Conservation (phyloP, 1,139 yeast species). For the Trichomonascaceae sp. region DNA sequence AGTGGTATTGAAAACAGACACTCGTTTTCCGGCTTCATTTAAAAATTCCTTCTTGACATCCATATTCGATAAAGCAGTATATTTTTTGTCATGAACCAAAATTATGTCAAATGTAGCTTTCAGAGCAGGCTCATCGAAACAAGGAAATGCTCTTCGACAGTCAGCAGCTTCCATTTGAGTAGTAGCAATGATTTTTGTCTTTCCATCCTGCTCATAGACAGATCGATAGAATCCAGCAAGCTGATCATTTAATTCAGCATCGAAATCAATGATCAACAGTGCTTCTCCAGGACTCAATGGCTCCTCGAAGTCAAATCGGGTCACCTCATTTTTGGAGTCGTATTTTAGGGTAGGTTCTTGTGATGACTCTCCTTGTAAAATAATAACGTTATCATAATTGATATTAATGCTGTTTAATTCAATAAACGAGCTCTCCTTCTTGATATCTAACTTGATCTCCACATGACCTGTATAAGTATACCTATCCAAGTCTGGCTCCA, state of each 20-base stretch:
- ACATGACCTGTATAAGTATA: constrained; percentile 54
- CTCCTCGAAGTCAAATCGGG: constrained; percentile 9
- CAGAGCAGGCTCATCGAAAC: constrained; percentile 78
- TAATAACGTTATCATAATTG: constrained; percentile 11
- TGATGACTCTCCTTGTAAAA: constrained; percentile 10
- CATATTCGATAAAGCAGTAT: constrained; percentile 77
- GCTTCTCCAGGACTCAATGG: constrained; percentile 21
- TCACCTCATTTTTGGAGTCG: constrained; percentile 11
- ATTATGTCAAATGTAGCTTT: constrained; percentile 75
- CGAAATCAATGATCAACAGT: constrained; percentile 37
- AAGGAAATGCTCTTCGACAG: constrained; percentile 87
- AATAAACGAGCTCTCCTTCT: constrained; percentile 27
- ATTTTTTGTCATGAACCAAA: constrained; percentile 50
- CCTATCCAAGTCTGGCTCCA: constrained; percentile 67
- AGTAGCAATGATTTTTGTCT: constrained; percentile 60
- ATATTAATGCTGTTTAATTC: constrained; percentile 33
- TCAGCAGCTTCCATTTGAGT: constrained; percentile 90
- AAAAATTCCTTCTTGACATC: constrained; percentile 38
- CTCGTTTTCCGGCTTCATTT: constrained; percentile 22
- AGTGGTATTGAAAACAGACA: constrained; percentile 45
- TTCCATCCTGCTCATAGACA: constrained; percentile 50
- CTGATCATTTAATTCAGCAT: constrained; percentile 49
- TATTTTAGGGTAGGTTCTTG: constrained; percentile 14
- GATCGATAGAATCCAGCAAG: constrained; percentile 90
- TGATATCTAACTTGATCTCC: constrained; percentile 37